Evolutionary conservation across 805 yeast genomes (phyloP).

Genomic region (Barnettozyma pratensis): DNA sequence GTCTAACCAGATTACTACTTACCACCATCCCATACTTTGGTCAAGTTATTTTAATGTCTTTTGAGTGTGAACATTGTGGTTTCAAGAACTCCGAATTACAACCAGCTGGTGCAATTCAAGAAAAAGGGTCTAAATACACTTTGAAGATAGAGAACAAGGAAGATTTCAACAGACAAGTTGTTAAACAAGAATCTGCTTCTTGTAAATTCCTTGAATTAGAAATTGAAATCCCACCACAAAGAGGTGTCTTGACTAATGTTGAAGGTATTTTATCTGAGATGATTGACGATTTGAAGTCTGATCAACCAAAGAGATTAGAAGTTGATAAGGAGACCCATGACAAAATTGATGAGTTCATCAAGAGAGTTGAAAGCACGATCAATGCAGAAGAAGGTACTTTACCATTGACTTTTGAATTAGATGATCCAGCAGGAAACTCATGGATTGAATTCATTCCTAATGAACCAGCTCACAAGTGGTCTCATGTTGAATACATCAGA

Average conservation of each 20-base stretch:
- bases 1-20: constrained; percentile 75
- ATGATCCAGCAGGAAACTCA: constrained; percentile 96
- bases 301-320: constrained; percentile 75
- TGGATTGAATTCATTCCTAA: constrained; percentile 90
- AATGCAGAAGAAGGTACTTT: constrained; percentile 62
- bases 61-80: constrained; percentile 93
- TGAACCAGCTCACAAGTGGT: constrained; percentile 87
- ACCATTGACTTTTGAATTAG: constrained; percentile 74
- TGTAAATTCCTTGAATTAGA: constrained; percentile 81
- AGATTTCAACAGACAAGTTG: constrained; percentile 86
- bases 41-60: constrained; percentile 90
- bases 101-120: constrained; percentile 91
- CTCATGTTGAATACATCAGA: constrained; percentile 74
- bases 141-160: constrained; percentile 60
- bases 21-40: constrained; percentile 90
- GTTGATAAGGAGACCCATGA: constrained; percentile 69
- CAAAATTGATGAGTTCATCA: constrained; percentile 68
- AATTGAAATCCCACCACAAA: constrained; percentile 90
- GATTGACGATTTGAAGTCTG: constrained; percentile 71
- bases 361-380: constrained; percentile 52
- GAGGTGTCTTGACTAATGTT: constrained; percentile 88
- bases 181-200: constrained; percentile 82
- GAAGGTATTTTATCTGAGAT: constrained; percentile 87
- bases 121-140: constrained; percentile 73
- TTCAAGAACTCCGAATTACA: constrained; percentile 89